Conservation (phyloP, 768 basidiomycete species). For the Collybia mongolica region DNA sequence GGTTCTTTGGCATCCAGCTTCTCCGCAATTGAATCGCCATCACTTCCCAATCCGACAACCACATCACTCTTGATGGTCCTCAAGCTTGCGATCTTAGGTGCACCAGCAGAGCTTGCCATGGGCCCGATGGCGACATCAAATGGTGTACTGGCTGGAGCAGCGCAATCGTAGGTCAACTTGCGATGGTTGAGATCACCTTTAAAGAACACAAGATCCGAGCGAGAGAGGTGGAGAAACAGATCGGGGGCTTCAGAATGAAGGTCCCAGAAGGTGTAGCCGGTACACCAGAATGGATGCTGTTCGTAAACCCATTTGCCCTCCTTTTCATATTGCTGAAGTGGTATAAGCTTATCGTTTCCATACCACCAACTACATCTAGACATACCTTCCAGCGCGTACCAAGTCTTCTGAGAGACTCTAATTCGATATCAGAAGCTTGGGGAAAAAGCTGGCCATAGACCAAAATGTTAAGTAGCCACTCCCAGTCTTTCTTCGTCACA, state of each 20-base stretch:
- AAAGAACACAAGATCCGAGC: constrained; percentile 89
- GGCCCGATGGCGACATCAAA: constrained; percentile 92
- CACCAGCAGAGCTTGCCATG: constrained; percentile 85
- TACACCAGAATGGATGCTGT: constrained; percentile 93
- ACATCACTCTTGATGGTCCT: constrained; percentile 96
- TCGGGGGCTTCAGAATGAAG: constrained; percentile 82
- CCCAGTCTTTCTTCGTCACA: constrained; percentile 91
- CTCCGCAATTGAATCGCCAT: constrained; percentile 72
- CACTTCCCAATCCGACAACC: constrained; percentile 77
- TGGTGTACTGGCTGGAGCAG: constrained; percentile 81
- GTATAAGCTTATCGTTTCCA: background rate
- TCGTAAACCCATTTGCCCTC: constrained; percentile 95
- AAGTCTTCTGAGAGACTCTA: constrained; percentile 76
- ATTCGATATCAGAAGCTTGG: constrained; percentile 73
- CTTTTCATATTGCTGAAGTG: constrained; percentile 77
- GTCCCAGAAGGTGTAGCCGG: constrained; percentile 95
- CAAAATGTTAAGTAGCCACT: constrained; percentile 87
- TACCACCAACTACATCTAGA: background rate
- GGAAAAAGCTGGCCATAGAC: constrained; percentile 93
- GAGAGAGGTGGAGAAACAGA: constrained; percentile 88
- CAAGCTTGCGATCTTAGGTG: constrained; percentile 82
- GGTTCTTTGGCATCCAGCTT: constrained; percentile 81
- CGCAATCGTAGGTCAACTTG: constrained; percentile 86
- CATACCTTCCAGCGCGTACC: constrained; percentile 88
- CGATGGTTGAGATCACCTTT: constrained; percentile 96